Base-by-base conservation (phyloP, 1,284 basidiomycete species). In the Cystobasidiaceae sp. region DNA sequence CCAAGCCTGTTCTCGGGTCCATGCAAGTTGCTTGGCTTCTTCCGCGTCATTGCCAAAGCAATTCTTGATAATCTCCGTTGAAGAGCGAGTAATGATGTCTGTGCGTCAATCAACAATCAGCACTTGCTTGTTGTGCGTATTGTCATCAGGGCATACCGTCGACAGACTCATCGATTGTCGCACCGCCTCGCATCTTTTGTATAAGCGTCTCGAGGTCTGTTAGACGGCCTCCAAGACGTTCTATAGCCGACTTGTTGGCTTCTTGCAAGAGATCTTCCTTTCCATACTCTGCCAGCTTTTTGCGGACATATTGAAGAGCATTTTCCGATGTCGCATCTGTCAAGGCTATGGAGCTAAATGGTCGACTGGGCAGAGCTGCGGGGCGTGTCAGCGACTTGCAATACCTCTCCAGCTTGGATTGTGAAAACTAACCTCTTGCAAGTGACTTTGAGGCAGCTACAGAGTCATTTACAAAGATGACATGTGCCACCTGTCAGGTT, bases 1-100 rank as follows among this genome's bases (percentile, higher is more conserved):
- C 92, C 93, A 97, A 0, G 86, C 92, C 75, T 97, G 92, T 59
- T 89, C 86, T 48, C 88, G 82, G 7, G 85, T 83, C 94, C 94
- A 98, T 0, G 85, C 81, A 25, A 96, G 78, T 52, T 76, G 80
- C 76, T 90, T 91, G 3, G 88, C 87, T 73, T 96, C 93, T 57
- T 91, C 88, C 2, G 81, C 77, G 43, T 73, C 72, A 73, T 97
- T 93, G 0, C 92, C 94, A 74, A 97, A 97, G 0, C 90, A 90
- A 59, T 84, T 87, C 81, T 97, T 97, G 51, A 89, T 82, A 51
- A 97, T 79, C 77, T 96, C 93, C 45, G 85, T 83, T 7, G 92
- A 85, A 33, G 86, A 87, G 41, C 87, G 84, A 37, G 79, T 78
- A 71, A 96, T 85, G 71, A 64, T 64, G 73, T 74, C 44, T 75